Conservation (phyloP, 164 flowering plant species). For the Warburgia ugandensis region DNA sequence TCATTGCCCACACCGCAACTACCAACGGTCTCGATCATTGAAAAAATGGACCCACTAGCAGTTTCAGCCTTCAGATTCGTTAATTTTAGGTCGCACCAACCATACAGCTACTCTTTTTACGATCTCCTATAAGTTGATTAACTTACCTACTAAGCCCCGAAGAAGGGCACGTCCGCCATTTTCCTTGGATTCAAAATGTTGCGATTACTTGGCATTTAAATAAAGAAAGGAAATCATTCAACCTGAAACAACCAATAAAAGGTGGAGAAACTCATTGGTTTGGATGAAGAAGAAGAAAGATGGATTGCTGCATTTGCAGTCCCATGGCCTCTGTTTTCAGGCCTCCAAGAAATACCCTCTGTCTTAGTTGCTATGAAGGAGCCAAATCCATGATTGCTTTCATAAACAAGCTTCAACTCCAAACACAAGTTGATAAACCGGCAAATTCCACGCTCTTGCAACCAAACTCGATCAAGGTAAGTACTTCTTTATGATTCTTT, state of each 20-base stretch:
- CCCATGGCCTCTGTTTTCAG: conserved; percentile 49
- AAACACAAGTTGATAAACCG: conserved; percentile 8
- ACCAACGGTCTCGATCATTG: no score
- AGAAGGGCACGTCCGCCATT: no score
- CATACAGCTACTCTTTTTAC: no score
- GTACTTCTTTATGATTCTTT: not conserved
- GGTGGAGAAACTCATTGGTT: conserved; percentile 21
- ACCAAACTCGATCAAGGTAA: conserved; percentile 48
- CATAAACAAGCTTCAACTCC: conserved; percentile 34
- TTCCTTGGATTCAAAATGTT: not conserved
- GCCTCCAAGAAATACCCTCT: conserved; percentile 75
- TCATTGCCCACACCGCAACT: no score
- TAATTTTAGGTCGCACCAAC: no score
- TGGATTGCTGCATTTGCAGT: conserved; percentile 66
- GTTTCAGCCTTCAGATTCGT: no score
- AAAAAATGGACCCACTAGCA: no score
- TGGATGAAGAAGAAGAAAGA: conserved; percentile 4
- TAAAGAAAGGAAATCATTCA: not conserved
- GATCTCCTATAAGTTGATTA: no score
- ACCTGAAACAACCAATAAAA: conserved; percentile 1
- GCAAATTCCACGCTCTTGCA: conserved; percentile 13
- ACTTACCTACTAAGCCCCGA: no score
- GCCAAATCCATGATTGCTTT: conserved; percentile 40
- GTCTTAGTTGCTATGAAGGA: conserved; percentile 62
- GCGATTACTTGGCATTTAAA: no score